Conservation (phyloP, 768 basidiomycete species). For the Auricularia sp. region DNA sequence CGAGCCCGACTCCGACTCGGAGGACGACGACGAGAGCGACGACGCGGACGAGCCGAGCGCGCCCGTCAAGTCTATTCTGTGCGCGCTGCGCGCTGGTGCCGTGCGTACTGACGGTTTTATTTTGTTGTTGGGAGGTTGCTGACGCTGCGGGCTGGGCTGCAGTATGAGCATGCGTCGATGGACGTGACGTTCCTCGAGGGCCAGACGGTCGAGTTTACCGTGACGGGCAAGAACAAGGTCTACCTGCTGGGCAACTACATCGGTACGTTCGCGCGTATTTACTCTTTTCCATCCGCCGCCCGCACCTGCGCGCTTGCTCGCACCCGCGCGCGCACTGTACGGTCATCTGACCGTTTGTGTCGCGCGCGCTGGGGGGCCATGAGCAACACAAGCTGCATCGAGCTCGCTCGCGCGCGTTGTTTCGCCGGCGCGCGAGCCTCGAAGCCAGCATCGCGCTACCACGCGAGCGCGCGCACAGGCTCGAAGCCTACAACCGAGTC, state of each 20-base stretch:
- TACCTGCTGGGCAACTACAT: slow-evolving; percentile 83
- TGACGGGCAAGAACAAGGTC: slow-evolving; percentile 73
- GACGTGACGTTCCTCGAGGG: slow-evolving; percentile 64
- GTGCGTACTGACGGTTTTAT: slow-evolving; percentile 27
- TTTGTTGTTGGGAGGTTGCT: slow-evolving; percentile 1
- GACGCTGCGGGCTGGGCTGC: neutral
- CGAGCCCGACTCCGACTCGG: slow-evolving; percentile 20
- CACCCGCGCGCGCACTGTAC: too few relatives aligned
- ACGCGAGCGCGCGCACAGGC: too few relatives aligned
- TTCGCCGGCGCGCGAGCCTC: too few relatives aligned
- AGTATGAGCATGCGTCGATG: slow-evolving; percentile 71
- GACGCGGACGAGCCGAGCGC: slow-evolving; percentile 12
- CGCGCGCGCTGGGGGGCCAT: too few relatives aligned
- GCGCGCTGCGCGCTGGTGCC: slow-evolving; percentile 74
- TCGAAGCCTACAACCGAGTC: too few relatives aligned
- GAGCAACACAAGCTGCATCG: too few relatives aligned
- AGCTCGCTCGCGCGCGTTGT: too few relatives aligned
- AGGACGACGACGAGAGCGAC: slow-evolving; percentile 16
- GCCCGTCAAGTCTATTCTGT: slow-evolving; percentile 47
- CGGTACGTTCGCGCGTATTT: slow-evolving; percentile 31
- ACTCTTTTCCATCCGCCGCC: neutral
- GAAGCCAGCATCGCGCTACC: too few relatives aligned
- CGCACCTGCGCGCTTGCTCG: slow-evolving; percentile 12
- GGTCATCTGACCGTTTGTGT: too few relatives aligned
- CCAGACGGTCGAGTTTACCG: slow-evolving; percentile 56